These are phyloP conservation scores for Asterochloris erici DNA, from an alignment of 139 green algal genomes.

Conservation along the genomic window DNA sequence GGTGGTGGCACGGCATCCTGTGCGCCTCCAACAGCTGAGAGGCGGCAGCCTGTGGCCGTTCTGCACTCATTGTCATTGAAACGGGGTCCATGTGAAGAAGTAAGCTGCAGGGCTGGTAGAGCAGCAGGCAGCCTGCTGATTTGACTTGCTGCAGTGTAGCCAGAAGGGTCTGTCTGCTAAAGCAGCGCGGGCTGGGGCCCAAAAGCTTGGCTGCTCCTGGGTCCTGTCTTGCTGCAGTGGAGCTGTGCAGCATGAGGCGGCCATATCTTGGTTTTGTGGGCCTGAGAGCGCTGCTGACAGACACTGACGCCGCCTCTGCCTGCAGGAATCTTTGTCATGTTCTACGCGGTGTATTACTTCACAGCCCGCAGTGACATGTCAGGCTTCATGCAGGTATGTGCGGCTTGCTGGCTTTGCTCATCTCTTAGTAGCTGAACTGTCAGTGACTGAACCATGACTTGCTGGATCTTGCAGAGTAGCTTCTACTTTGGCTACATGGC, in stretches of 20 bases:
- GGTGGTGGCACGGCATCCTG: too few species aligned
- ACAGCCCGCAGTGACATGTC: constrained; percentile 81
- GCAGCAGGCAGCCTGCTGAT: not conserved
- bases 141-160: not conserved
- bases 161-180: too few species aligned
- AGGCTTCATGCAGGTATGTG: constrained; percentile 63
- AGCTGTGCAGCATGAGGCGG: too few species aligned
- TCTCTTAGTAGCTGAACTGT: not conserved
- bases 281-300: not conserved
- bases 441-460: constrained; percentile 10
- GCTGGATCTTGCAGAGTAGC: constrained; percentile 43
- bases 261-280: too few species aligned
- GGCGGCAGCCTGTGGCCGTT: not conserved
- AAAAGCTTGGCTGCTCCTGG: not conserved
- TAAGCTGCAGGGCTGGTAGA: not conserved
- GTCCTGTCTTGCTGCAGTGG: not conserved
- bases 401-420: not conserved
- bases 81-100: not conserved
- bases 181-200: not conserved
- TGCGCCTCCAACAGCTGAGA: too few species aligned
- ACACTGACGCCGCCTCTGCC: not conserved
- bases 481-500: constrained; percentile 83
- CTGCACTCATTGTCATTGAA: not conserved
- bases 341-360: constrained; percentile 99
- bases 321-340: constrained; percentile 88